Base-by-base conservation (phyloP, 2,329 filamentous ascomycete genomes). In the Xylariaceae sp. region DNA sequence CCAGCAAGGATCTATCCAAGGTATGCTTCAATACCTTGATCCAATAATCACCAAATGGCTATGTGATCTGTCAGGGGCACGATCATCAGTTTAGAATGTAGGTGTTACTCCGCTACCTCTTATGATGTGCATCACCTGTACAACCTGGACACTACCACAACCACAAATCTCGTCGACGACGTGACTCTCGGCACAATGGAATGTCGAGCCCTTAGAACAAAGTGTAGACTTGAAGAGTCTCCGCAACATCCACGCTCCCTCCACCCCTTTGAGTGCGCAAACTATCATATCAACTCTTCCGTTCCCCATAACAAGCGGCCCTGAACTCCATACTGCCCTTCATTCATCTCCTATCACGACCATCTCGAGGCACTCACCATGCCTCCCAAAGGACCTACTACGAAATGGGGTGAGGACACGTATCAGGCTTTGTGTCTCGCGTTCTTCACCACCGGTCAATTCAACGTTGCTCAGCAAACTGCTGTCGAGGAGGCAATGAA, bases 401-500 rank as follows among this genome's bases (percentile, higher is more conserved):
- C 12, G 39, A 14, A 18, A 28, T 34, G 28, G 10, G 34, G 19
- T 19, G 22, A 39, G 40, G 41, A 38, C 3, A 39, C 33, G 14
- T 38, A 50, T 22, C 31, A 41, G 13, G 33, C 42, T 22, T 17
- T 46, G 1, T 3, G 17, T 2, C 3, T 50, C 4, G 17, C 42
- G 14, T 54, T 6, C 16, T 43, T 16, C 47, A 43, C 48, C 17
- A 54, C 50, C 31, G 53, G 51, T 3, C 38, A 53, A 1, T 16
- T 57, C 19, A 45, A 44, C 12, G 42, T 28, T 2, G 54, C 52
- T 3, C 17, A 59, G 48, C 52, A 60, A 45, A 36, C 28, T 5
- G 39, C 45, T 10, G 2, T 60, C 9, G 47, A 50, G 10, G 16
- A 46, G n/a, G 51, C 50, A 2, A 57, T 60, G 53, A 43, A 36